These are phyloP conservation scores for Ophiocytium majus DNA, from an alignment of 352 stramenopile genomes.

Conservation along the genomic window DNA sequence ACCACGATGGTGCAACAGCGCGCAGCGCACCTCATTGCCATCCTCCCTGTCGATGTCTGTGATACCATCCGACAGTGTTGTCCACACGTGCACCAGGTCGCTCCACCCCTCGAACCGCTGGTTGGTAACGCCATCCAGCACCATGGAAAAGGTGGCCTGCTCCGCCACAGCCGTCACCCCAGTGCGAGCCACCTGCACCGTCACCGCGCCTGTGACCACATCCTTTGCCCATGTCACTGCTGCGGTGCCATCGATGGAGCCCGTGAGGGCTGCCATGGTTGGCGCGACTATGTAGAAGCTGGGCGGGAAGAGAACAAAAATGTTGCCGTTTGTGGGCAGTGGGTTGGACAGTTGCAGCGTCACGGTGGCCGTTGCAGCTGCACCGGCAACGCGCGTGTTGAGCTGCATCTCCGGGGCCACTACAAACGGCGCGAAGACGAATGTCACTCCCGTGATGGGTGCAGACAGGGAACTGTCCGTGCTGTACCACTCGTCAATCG, in stretches of 20 bases:
- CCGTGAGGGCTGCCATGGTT: not conserved
- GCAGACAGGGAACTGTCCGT: not conserved
- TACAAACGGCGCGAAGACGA: slow-evolving; percentile 14
- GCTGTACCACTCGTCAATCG: not conserved
- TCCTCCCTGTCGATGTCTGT: slow-evolving; percentile 24
- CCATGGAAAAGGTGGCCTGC: not conserved
- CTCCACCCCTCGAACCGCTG: slow-evolving; percentile 27
- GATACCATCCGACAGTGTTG: not conserved
- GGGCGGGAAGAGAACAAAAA: slow-evolving; percentile 23
- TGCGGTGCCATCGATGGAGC: slow-evolving; percentile 23
- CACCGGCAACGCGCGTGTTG: not conserved
- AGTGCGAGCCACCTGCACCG: not conserved
- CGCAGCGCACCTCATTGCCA: not conserved
- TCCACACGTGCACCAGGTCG: slow-evolving; percentile 1
- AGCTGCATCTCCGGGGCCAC: slow-evolving; percentile 3
- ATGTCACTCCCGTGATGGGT: not conserved
- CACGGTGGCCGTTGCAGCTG: slow-evolving; percentile 10
- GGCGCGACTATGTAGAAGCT: slow-evolving; percentile 21
- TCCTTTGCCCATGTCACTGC: not conserved
- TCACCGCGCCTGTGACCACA: not conserved
- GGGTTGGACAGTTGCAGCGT: slow-evolving; percentile 28
- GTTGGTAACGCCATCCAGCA: not conserved
- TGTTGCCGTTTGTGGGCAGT: slow-evolving; percentile 17
- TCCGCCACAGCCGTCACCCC: not conserved
- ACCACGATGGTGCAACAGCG: too few relatives aligned